Evolutionary conservation across 139 green algal species (phyloP), one percentile per base, ranked within the genome.

Genomic region (Ostreobium quekettii): DNA sequence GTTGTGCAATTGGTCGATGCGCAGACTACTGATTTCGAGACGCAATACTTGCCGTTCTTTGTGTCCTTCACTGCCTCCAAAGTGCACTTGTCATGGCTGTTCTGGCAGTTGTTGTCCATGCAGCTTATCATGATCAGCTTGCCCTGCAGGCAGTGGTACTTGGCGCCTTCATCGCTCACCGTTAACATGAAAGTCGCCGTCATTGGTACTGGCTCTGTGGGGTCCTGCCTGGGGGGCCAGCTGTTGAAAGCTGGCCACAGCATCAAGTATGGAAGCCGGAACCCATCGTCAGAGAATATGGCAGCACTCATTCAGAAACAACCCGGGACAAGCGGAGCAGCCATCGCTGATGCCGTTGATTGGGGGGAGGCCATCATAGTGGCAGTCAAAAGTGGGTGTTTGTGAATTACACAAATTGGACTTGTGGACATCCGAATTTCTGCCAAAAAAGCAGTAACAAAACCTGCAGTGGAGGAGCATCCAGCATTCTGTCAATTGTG

Each of bases 131-230:
- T n/a, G n/a, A n/a, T n/a, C n/a, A n/a, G n/a, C n/a, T n/a, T n/a
- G n/a, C n/a, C n/a, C n/a, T n/a, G n/a, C n/a, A n/a, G n/a, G n/a
- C n/a, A n/a, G n/a, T n/a, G n/a, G n/a, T n/a, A n/a, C n/a, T n/a
- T n/a, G n/a, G n/a, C n/a, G n/a, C n/a, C n/a, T n/a, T n/a, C n/a
- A n/a, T n/a, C n/a, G n/a, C n/a, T n/a, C n/a, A n/a, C n/a, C n/a
- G n/a, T n/a, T n/a, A n/a, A n/a, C n/a, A n/a, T n/a, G 2, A 77
- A 68, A 15, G 38, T 79, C 28, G 70, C 32, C 1, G 47, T 79
- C 31, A 32, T 79, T 22, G 74, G 74, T 1, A 70, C 70, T 0
- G 74, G 74, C 0, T 11, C 30, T 1, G 64, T 80, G 2, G 74
- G 74, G 7, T 63, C 30, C 28, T 71, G 47, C 0, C 19, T 80